Evolutionary conservation across 495 filamentous ascomycete species (phyloP), one percentile per base, ranked within the genome.

Genomic region (Neohortaea acidophila): DNA sequence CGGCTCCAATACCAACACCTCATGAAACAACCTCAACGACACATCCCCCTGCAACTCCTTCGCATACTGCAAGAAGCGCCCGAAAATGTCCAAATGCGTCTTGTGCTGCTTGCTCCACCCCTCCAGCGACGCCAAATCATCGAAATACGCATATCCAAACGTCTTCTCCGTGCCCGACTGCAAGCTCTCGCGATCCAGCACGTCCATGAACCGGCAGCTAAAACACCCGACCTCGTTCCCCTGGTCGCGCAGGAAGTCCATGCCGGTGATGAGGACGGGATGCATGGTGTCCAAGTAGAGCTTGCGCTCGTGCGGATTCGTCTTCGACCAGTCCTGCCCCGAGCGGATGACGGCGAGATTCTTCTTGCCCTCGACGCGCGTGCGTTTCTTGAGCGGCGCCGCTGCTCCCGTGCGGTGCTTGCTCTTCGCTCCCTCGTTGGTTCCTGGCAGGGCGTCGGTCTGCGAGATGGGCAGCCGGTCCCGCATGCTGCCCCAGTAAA

Each of bases 401-500:
- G 19, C 19, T 10, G 12, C 8, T 21, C 8, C 19, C 13, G 13
- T 35, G 5, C 6, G 19, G 7, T 7, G n/a, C 35, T 28, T 8
- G 21, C 38, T 36, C 24, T 21, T 47, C 45, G 4, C 54, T 52
- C 1, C 23, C 24, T 26, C 24, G 7, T 7, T 7, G 24, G 24
- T 7, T n/a, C 7, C 24, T 7, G 24, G 24, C 9, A 60, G 51
- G 2, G 11, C 30, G 32, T 58, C 53, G 12, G 37, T 48, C 37
- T 59, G 57, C 2, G 53, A 43, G 2, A 40, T 30, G 10, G 53
- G 45, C 3, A 59, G 43, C 3, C 54, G 51, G 34, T 57, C 54
- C 9, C 50, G 50, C 54, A 54, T 58, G 33, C 54, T 56, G 4
- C 54, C 56, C 44, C 52, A 58, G 44, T 60, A 59, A 2, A 36